phyloP scores from a whole-genome alignment of 352 stramenopile species.

The Globisporangium radiosum region DNA sequence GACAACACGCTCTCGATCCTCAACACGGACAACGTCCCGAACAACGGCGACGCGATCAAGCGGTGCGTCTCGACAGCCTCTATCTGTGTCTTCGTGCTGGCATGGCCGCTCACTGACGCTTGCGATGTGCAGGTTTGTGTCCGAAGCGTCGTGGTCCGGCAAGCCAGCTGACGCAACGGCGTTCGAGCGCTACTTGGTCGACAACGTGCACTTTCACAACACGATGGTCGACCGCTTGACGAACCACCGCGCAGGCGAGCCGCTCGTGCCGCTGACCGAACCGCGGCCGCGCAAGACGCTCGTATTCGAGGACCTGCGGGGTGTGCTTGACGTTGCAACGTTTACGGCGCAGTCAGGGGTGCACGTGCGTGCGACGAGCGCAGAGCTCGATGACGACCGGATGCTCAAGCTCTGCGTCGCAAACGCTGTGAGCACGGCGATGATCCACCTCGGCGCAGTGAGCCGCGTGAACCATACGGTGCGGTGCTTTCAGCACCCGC shows the following conservation, averaged over 20 bases:
- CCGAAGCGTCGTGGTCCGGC: slow-evolving; percentile 17
- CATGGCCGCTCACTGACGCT: slow-evolving; percentile 10
- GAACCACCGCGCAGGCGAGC: slow-evolving; percentile 31
- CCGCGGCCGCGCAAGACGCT: slow-evolving; percentile 56
- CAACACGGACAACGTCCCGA: slow-evolving; percentile 77
- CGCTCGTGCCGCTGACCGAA: slow-evolving; percentile 53
- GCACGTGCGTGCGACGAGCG: slow-evolving; percentile 27
- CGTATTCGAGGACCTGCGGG: slow-evolving; percentile 56
- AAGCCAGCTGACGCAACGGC: slow-evolving; percentile 15
- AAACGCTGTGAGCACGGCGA: slow-evolving; percentile 89
- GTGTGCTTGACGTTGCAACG: slow-evolving; percentile 21
- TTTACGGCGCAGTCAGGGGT: slow-evolving; percentile 39
- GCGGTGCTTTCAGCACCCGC: slow-evolving; percentile 20
- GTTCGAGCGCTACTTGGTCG: slow-evolving; percentile 35
- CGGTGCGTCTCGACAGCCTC: background rate
- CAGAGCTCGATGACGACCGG: slow-evolving; percentile 73
- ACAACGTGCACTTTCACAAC: slow-evolving; percentile 71
- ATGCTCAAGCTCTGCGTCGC: slow-evolving; percentile 88
- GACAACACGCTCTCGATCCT: slow-evolving; percentile 54
- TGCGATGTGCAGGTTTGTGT: slow-evolving; percentile 16
- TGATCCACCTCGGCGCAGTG: slow-evolving; percentile 78
- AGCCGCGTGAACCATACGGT: slow-evolving; percentile 29
- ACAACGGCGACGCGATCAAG: slow-evolving; percentile 60
- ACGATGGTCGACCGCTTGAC: slow-evolving; percentile 84
- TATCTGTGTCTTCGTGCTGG: slow-evolving; percentile 22